These are phyloP conservation scores for Pythium brachiatum DNA, from an alignment of 352 stramenopile genomes.

Conservation along the genomic window DNA sequence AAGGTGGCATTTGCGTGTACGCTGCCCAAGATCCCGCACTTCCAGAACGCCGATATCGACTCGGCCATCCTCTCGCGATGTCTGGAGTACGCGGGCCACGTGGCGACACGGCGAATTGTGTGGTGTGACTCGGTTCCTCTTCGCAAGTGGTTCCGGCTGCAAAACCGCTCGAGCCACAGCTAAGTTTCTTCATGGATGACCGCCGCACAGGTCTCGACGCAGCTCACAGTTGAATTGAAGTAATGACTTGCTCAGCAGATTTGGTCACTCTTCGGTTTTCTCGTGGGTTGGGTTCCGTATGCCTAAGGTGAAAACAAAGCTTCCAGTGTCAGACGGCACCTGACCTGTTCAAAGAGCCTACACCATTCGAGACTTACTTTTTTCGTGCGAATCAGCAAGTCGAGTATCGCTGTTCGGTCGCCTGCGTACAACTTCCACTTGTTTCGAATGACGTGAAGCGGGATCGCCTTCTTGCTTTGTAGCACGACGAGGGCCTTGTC, in stretches of 20 bases:
- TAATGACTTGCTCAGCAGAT: no score
- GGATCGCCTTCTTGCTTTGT: conserved; percentile 64
- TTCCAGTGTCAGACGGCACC: no score
- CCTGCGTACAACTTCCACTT: conserved; percentile 8
- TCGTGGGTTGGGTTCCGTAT: not conserved
- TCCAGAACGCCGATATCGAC: not conserved
- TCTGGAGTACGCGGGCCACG: not conserved
- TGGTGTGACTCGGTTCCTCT: not conserved
- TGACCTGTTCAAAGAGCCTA: no score
- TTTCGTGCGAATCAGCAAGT: not conserved
- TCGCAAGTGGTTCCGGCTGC: not conserved
- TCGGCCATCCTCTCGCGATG: not conserved
- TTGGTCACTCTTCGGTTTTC: not conserved
- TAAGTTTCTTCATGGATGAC: no score
- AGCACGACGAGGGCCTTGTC: conserved; percentile 58
- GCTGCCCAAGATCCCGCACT: not conserved
- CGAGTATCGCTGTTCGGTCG: not conserved
- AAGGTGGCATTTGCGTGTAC: not conserved
- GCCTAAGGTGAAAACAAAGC: not conserved
- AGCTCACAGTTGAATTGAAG: no score
- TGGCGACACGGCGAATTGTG: not conserved
- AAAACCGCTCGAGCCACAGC: no score
- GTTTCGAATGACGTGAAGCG: conserved; percentile 42
- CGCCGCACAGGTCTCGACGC: no score
- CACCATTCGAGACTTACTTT: not conserved